Evolutionary conservation across 176 grass and related monocot genomes (phyloP).

Genomic region (Musa itinerans): DNA sequence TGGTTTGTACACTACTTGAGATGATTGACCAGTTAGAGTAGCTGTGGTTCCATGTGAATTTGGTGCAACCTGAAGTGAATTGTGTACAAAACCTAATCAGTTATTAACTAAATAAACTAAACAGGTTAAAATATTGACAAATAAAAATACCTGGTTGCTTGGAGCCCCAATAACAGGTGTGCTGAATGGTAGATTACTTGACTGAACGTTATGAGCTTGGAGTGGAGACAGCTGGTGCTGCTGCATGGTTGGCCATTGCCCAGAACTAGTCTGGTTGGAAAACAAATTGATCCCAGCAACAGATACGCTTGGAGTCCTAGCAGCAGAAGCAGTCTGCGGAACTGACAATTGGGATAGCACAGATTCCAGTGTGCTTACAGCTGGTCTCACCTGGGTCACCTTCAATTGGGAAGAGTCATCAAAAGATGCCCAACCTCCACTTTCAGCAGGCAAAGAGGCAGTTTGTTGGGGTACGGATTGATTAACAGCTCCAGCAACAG

Average conservation of each 20-base stretch:
- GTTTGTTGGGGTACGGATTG: constrained; percentile 12
- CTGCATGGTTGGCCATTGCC: constrained; percentile 15
- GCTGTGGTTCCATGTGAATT: not conserved
- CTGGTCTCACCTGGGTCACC: constrained; percentile 8
- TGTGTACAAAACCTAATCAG: constrained; percentile 1
- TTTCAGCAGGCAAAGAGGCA: constrained; percentile 9
- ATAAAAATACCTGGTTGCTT: constrained; percentile 26
- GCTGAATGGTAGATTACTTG: constrained; percentile 23
- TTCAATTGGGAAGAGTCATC: constrained; percentile 32
- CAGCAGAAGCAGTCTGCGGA: constrained; percentile 18
- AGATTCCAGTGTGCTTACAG: constrained; percentile 26
- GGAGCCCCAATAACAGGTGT: constrained; percentile 19
- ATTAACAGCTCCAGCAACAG: not conserved
- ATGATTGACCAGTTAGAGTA: constrained; percentile 22
- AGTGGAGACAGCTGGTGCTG: constrained; percentile 29
- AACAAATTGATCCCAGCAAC: constrained; percentile 8
- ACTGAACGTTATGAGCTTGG: constrained; percentile 15
- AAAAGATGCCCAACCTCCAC: constrained; percentile 59
- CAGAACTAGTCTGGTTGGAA: constrained; percentile 16
- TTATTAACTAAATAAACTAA: not conserved
- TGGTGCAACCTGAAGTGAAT: constrained; percentile 2
- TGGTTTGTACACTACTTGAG: constrained; percentile 16
- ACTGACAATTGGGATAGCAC: constrained; percentile 17
- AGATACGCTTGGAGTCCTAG: constrained; percentile 7
- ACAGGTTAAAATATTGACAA: not conserved